These are phyloP conservation scores for Millerozyma acaciae DNA, from an alignment of 805 yeast genomes.

Conservation along the genomic window DNA sequence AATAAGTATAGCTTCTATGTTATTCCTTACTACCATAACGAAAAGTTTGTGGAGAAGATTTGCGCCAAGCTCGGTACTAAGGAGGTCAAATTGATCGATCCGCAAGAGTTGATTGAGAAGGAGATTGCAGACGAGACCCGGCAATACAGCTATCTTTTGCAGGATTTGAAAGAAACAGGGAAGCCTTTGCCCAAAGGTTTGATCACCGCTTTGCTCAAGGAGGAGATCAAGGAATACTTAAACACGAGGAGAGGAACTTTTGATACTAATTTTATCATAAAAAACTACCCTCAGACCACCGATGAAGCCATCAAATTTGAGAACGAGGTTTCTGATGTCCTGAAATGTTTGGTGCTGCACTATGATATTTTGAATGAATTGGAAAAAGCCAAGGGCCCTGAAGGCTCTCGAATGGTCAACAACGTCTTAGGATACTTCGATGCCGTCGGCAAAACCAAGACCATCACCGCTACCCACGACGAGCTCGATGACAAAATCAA, in stretches of 20 bases:
- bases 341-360: slow-evolving; percentile 35
- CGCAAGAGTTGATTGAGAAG: slow-evolving; percentile 42
- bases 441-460: slow-evolving; percentile 52
- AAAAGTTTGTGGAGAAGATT: slow-evolving; percentile 16
- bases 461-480: slow-evolving; percentile 15
- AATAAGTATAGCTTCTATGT: slow-evolving; percentile 41
- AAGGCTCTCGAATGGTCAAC: slow-evolving; percentile 24
- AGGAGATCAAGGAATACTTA: slow-evolving; percentile 29
- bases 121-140: slow-evolving; percentile 44
- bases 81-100: slow-evolving; percentile 45
- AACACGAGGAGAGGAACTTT: slow-evolving; percentile 36
- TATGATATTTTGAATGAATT: slow-evolving; percentile 25
- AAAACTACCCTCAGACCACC: slow-evolving; percentile 58
- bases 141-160: slow-evolving; percentile 50
- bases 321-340: slow-evolving; percentile 55
- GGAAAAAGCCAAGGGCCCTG: slow-evolving; percentile 13
- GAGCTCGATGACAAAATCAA: slow-evolving; percentile 18
- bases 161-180: slow-evolving; percentile 30
- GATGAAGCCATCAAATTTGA: slow-evolving; percentile 72
- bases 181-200: slow-evolving; percentile 42
- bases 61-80: slow-evolving; percentile 14
- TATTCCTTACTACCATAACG: slow-evolving; percentile 28
- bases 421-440: slow-evolving; percentile 61
- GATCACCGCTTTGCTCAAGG: slow-evolving; percentile 46
- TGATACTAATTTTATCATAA: slow-evolving; percentile 46